Evolutionary conservation across 768 basidiomycete genomes (phyloP).

Genomic region (Phaeotremella skinneri): DNA sequence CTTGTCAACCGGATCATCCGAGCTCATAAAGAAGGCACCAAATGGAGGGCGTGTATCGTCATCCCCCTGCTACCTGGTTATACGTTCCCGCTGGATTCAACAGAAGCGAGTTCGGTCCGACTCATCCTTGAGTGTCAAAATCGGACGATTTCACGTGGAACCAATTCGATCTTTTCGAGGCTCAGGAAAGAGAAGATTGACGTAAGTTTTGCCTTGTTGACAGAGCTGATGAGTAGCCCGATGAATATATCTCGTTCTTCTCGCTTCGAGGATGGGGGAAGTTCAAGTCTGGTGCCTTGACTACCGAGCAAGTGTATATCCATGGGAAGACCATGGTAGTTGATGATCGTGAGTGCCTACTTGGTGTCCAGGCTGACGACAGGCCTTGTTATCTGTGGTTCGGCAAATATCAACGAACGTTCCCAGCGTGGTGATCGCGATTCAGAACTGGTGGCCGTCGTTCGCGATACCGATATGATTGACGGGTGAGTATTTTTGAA

Average conservation of each 20-base stretch:
- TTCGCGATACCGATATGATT: constrained; percentile 96
- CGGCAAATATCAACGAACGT: constrained; percentile 96
- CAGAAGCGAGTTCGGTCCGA: constrained; percentile 86
- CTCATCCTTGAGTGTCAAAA: constrained; percentile 96
- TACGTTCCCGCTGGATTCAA: constrained; percentile 84
- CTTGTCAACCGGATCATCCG: constrained; percentile 84
- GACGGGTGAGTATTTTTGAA: constrained; percentile 62
- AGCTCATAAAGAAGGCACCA: constrained; percentile 73
- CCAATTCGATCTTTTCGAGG: constrained; percentile 83
- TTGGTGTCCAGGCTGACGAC: neutral
- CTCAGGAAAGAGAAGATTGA: constrained; percentile 84
- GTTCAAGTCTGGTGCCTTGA: constrained; percentile 73
- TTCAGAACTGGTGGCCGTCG: constrained; percentile 88
- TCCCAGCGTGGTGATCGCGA: constrained; percentile 94
- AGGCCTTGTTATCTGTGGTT: constrained; percentile 53
- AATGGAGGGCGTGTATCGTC: constrained; percentile 84
- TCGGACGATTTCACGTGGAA: constrained; percentile 79
- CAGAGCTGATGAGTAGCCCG: constrained; percentile 61
- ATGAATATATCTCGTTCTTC: constrained; percentile 87
- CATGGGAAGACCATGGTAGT: constrained; percentile 83
- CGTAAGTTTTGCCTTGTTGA: constrained; percentile 55
- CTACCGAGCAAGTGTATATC: constrained; percentile 92
- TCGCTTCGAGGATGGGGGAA: constrained; percentile 92
- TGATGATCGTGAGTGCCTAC: constrained; percentile 66
- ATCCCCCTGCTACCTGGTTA: constrained; percentile 93